These are phyloP conservation scores for Heterobasidion occidentale DNA, from an alignment of 1,284 basidiomycete species.

Conservation along the genomic window DNA sequence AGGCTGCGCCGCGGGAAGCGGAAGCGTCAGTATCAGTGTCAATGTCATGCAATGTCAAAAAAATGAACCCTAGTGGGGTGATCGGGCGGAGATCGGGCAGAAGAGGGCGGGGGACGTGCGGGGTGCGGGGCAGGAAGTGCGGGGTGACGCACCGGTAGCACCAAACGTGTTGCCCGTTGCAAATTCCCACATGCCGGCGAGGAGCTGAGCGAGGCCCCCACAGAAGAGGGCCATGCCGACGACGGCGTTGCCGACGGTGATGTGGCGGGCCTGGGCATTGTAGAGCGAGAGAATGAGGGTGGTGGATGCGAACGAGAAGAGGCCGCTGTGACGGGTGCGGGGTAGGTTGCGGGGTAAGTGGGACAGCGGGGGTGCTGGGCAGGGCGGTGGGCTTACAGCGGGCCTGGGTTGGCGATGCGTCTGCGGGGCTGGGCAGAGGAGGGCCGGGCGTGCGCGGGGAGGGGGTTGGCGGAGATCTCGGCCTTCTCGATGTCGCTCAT, in stretches of 20 bases:
- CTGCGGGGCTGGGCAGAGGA: neutral
- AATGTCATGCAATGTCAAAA: too few species aligned
- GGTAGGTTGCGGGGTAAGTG: neutral
- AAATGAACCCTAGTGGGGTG: neutral
- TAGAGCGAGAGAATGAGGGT: constrained; percentile 66
- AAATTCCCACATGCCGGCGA: constrained; percentile 80
- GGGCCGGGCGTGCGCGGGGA: neutral
- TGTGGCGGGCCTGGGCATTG: constrained; percentile 47
- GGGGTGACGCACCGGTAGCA: constrained; percentile 48
- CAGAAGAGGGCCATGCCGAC: constrained; percentile 79
- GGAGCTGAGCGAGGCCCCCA: constrained; percentile 77
- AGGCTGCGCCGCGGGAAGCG: constrained; percentile 38
- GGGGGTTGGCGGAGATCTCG: neutral
- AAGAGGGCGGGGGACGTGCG: neutral
- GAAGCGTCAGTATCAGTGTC: neutral
- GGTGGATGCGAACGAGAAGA: constrained; percentile 69
- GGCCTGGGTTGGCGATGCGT: constrained; percentile 41
- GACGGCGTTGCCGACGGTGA: constrained; percentile 62
- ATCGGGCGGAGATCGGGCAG: neutral
- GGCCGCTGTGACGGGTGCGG: constrained; percentile 32
- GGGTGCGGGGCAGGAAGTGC: neutral
- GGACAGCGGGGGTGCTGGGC: neutral
- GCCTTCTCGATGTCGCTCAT: constrained; percentile 2
- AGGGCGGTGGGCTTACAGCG: constrained; percentile 31
- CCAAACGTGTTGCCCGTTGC: constrained; percentile 67